Evolutionary conservation across 1,284 basidiomycete genomes (phyloP).

Genomic region (Tilletia caries): DNA sequence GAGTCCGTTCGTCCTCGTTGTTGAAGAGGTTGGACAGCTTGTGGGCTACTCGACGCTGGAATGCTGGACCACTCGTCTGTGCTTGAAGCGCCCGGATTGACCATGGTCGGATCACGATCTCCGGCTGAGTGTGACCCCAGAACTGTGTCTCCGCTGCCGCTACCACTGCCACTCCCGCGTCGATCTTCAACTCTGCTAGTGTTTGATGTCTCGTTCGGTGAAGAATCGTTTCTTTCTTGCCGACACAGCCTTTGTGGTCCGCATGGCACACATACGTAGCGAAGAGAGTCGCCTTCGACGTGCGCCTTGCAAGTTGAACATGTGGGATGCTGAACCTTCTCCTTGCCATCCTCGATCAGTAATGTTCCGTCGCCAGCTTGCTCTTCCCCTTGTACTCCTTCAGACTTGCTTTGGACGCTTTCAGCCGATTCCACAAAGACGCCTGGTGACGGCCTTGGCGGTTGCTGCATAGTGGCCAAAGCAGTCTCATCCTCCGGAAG

Average conservation of each 20-base stretch:
- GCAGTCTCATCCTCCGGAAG: not conserved
- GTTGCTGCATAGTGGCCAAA: not conserved
- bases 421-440: not conserved
- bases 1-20: not conserved
- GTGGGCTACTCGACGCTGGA: not conserved
- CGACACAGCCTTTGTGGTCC: not conserved
- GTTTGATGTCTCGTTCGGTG: too few species aligned
- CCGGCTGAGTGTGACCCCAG: not conserved
- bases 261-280: constrained; percentile 7
- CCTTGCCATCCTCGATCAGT: not conserved
- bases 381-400: too few species aligned
- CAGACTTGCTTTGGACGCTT: too few species aligned
- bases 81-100: not conserved
- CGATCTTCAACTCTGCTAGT: too few species aligned
- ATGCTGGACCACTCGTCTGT: not conserved
- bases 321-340: not conserved
- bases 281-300: constrained; percentile 5
- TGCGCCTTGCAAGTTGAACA: not conserved
- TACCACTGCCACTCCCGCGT: not conserved
- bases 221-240: too few species aligned
- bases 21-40: not conserved
- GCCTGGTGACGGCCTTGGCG: not conserved
- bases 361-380: too few species aligned
- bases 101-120: not conserved
- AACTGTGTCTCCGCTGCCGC: not conserved